These are phyloP conservation scores for Fagopyrum tataricum DNA, from an alignment of 148 eudicot species.

Conservation along the genomic window DNA sequence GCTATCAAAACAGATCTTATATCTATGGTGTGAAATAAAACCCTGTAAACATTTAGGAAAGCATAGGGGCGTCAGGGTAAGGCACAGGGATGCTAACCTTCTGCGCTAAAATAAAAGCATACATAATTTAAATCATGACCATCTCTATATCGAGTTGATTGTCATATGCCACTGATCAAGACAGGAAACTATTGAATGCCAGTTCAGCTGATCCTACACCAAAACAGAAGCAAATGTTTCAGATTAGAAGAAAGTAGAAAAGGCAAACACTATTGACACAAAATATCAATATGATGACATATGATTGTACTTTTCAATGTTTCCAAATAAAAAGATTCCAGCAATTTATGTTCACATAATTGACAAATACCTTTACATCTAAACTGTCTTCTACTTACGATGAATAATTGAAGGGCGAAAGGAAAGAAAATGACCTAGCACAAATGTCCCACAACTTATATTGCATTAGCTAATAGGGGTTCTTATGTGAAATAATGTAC, in stretches of 20 bases:
- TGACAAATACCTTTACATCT: not conserved
- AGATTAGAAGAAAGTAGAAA: not conserved
- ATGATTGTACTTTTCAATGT: not conserved
- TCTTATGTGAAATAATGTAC: not conserved
- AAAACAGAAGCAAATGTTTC: not conserved
- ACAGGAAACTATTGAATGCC: not conserved
- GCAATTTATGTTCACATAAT: not conserved
- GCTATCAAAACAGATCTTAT: not conserved
- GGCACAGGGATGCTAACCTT: not conserved
- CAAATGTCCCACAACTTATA: not conserved
- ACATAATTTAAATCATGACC: not conserved
- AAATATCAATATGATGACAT: not conserved
- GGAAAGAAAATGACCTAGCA: not conserved
- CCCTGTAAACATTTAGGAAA: not conserved
- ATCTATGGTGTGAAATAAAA: not conserved
- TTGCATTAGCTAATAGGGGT: not conserved
- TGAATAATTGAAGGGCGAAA: not conserved
- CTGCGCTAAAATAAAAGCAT: not conserved
- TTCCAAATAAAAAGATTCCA: not conserved
- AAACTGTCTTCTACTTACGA: not conserved
- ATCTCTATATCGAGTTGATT: not conserved
- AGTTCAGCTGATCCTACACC: conserved; percentile 2
- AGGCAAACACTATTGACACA: not conserved
- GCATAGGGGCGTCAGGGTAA: not conserved
- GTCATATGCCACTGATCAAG: not conserved